Evolutionary conservation across 768 basidiomycete species (phyloP).

Genomic region (Amanita thiersii): DNA sequence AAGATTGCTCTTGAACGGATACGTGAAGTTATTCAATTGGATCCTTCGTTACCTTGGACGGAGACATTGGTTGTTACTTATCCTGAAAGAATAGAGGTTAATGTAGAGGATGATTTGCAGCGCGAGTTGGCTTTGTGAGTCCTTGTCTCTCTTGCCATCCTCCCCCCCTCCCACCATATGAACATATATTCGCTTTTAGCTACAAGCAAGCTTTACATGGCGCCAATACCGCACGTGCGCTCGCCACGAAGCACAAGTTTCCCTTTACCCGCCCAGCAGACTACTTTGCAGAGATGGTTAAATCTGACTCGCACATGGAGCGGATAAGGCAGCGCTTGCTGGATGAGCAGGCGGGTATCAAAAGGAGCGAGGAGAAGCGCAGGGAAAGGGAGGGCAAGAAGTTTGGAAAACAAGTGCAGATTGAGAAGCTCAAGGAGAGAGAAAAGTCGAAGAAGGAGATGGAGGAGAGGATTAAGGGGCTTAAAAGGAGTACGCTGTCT

Average conservation of each 20-base stretch:
- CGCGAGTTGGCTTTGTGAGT: conserved; percentile 94
- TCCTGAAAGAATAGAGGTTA: conserved; percentile 65
- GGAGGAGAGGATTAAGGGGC: conserved; percentile 74
- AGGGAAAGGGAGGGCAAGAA: conserved; percentile 94
- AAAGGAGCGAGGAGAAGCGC: conserved; percentile 86
- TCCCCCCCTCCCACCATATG: neutral
- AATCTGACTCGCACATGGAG: conserved; percentile 96
- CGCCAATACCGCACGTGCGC: conserved; percentile 63
- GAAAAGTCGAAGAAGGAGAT: conserved; percentile 88
- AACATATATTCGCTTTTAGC: conserved; percentile 31
- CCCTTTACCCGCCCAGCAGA: conserved; percentile 89
- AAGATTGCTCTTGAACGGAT: conserved; percentile 78
- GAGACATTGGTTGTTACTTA: conserved; percentile 71
- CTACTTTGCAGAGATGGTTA: conserved; percentile 99
- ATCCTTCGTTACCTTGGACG: conserved; percentile 73
- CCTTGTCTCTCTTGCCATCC: neutral
- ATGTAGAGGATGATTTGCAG: conserved; percentile 83
- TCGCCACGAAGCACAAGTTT: conserved; percentile 73
- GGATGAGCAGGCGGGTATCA: conserved; percentile 82
- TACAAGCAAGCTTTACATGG: conserved; percentile 92
- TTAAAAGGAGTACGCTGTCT: conserved; percentile 78
- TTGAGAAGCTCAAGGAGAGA: conserved; percentile 89
- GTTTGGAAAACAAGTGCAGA: conserved; percentile 95
- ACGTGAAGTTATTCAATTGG: conserved; percentile 67
- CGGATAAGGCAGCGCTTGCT: conserved; percentile 84